Conservation (phyloP, 805 yeast species). For the Debaryomyces castellii region DNA sequence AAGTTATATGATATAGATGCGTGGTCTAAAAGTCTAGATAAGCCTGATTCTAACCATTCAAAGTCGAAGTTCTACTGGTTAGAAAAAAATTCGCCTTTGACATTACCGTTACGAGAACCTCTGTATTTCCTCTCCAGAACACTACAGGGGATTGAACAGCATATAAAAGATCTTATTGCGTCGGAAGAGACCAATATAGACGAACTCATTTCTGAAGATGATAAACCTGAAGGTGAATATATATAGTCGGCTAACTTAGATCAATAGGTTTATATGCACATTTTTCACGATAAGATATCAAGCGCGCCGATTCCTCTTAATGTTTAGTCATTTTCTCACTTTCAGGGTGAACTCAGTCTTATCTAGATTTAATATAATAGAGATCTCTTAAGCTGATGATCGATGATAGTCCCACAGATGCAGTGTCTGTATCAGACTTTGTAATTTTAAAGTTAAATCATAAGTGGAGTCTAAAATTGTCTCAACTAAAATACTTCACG, state of each 20-base stretch:
- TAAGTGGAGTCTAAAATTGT: slow-evolving; percentile 14
- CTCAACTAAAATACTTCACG: slow-evolving; percentile 49
- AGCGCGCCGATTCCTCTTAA: not conserved
- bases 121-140: slow-evolving; percentile 51
- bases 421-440: slow-evolving; percentile 13
- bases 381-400: not conserved
- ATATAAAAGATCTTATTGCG: slow-evolving; percentile 1
- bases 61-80: slow-evolving; percentile 55
- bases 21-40: slow-evolving; percentile 39
- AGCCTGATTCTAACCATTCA: slow-evolving; percentile 1
- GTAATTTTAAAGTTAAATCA: slow-evolving; percentile 12
- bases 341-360: too few relatives aligned
- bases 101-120: slow-evolving; percentile 69
- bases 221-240: not conserved
- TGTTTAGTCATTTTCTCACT: too few relatives aligned
- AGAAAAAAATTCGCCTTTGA: slow-evolving; percentile 62
- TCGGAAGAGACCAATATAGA: not conserved
- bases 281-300: not conserved
- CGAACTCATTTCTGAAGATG: not conserved
- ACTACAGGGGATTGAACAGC: slow-evolving; percentile 23
- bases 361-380: not conserved
- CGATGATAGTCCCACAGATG: not conserved
- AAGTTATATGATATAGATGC: slow-evolving; percentile 49
- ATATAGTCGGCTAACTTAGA: not conserved
- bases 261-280: not conserved